These are phyloP conservation scores for Flaveria bidentis DNA, from an alignment of 129 eudicot genomes.

Conservation along the genomic window DNA sequence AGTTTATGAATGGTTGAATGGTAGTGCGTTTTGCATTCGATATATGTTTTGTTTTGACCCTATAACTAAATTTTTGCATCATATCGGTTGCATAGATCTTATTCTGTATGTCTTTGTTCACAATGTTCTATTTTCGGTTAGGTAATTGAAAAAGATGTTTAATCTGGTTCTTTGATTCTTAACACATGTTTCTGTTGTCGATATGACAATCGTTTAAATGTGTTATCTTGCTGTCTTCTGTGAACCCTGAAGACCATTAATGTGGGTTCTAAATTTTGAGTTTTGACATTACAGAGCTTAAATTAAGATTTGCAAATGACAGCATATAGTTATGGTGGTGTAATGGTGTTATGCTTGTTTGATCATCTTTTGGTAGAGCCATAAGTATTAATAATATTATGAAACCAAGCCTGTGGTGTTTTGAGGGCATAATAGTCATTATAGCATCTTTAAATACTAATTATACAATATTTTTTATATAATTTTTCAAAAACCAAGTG, in stretches of 20 bases:
- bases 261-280: background rate
- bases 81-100: slow-evolving; percentile 23
- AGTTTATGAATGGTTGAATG: slow-evolving; percentile 14
- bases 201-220: too few relatives aligned
- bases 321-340: background rate
- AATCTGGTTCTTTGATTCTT: too few relatives aligned
- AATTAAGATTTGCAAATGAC: slow-evolving; percentile 11
- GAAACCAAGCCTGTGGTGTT: too few relatives aligned
- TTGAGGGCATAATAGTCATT: slow-evolving; percentile 21
- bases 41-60: slow-evolving; percentile 19
- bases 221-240: too few relatives aligned
- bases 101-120: background rate
- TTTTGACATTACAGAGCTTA: background rate
- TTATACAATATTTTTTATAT: background rate
- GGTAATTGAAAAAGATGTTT: background rate
- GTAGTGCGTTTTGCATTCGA: slow-evolving; percentile 7
- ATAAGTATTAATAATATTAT: too few relatives aligned
- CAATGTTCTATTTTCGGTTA: background rate
- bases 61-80: slow-evolving; percentile 26
- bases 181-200: too few relatives aligned
- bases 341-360: background rate
- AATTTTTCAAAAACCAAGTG: background rate
- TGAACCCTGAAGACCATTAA: too few relatives aligned
- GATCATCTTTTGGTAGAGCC: too few relatives aligned
- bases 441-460: background rate